phyloP scores from a whole-genome alignment of 257 asterid species.

The Fraxinus cuspidata region DNA sequence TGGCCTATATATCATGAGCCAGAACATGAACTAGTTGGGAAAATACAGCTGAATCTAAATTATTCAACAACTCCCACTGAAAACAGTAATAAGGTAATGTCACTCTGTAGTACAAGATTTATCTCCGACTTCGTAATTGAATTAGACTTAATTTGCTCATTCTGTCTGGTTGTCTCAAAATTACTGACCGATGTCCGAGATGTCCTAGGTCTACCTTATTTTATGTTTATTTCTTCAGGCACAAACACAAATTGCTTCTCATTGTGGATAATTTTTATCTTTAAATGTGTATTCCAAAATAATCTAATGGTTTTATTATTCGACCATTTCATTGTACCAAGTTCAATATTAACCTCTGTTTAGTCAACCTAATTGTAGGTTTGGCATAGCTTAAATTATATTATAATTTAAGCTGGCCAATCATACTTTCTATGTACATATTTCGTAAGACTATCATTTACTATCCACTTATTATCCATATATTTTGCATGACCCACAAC shows the following conservation, averaged over 20 bases:
- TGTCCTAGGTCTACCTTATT: not conserved
- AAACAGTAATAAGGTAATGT: constrained; percentile 63
- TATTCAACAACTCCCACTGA: constrained; percentile 77
- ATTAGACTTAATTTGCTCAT: constrained; percentile 9
- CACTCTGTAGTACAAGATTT: not conserved
- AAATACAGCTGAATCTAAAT: constrained; percentile 64
- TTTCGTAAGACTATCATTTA: no score
- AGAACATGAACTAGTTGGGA: constrained; percentile 92
- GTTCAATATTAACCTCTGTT: not conserved
- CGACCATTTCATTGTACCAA: not conserved
- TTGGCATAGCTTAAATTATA: no score
- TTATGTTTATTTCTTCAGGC: not conserved
- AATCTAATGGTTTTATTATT: no score
- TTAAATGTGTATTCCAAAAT: no score
- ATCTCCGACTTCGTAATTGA: not conserved
- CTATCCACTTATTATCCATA: no score
- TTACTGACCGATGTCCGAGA: not conserved
- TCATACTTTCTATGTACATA: no score
- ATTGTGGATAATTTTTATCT: no score
- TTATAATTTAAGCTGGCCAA: no score
- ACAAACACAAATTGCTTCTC: not conserved
- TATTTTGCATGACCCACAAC: no score
- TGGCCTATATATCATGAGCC: constrained; percentile 82
- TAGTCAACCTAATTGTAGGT: not conserved
- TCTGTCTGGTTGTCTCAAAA: constrained; percentile 5